Evolutionary conservation across 306 rosid genomes (phyloP).

Genomic region (Vigna radiata): DNA sequence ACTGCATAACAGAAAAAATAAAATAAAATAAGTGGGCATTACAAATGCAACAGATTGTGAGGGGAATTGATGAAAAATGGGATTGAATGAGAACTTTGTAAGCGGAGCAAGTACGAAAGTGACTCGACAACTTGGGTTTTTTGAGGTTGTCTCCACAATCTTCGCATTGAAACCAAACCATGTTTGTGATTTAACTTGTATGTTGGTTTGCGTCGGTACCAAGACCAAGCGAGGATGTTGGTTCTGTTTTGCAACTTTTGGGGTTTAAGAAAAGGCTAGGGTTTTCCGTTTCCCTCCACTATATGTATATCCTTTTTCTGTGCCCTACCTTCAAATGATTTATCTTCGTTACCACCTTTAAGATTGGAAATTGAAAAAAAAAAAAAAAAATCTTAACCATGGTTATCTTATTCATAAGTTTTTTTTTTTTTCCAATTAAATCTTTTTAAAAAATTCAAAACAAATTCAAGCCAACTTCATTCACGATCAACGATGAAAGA

Average conservation of each 20-base stretch:
- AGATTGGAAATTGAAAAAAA: not conserved
- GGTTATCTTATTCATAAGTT: no score
- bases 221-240: not conserved
- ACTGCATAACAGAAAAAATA: slow-evolving; percentile 53
- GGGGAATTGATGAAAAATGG: not conserved
- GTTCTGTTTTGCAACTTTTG: slow-evolving; percentile 22
- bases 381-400: not conserved
- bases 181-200: slow-evolving; percentile 18
- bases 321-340: not conserved
- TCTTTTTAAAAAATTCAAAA: no score
- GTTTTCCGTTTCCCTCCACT: slow-evolving; percentile 34
- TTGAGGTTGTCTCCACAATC: slow-evolving; percentile 92
- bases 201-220: not conserved
- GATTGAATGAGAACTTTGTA: slow-evolving; percentile 52
- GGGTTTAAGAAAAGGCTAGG: slow-evolving; percentile 47
- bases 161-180: slow-evolving; percentile 99
- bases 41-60: not conserved
- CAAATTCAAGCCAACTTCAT: no score
- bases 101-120: slow-evolving; percentile 85
- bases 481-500: no score
- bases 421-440: no score
- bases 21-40: not conserved
- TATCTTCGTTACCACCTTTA: not conserved
- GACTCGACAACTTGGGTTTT: slow-evolving; percentile 77
- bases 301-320: not conserved